Base-by-base conservation (phyloP, 2,329 filamentous ascomycete genomes). In the Trichophyton simii region DNA sequence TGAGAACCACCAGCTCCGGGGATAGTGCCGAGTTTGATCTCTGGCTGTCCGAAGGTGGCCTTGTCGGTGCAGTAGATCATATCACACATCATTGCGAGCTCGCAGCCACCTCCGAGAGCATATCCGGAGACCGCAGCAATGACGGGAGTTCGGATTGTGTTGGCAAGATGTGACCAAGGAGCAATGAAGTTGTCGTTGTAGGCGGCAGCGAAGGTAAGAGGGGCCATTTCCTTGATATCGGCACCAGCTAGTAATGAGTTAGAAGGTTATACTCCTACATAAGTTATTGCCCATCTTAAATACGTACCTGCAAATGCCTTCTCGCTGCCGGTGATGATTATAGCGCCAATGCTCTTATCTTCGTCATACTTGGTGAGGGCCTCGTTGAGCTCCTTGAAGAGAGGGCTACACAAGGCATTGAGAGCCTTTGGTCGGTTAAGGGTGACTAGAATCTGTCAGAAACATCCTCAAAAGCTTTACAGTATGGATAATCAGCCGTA, bases 191-290 rank as follows among this genome's bases (percentile, higher is more conserved):
- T 89, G 67, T 80, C 84, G 57, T 84, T 88, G 78, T 96, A 97
- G 44, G 94, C 92, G 66, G 87, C 80, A 65, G 88, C 83, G 77
- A 99, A 99, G 61, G 87, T 91, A 44, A 96, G 84, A 63, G 90
- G 86, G 34, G 90, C 88, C 94, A 99, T 99, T 77, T 99, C 94
- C 77, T 97, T 97, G 79, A 99, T 99, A 76, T 99, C 94, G 64
- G 94, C 94, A 59, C 94, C 94, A 52, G 94, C 92, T 72, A 69
- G 60, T 42, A 52, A 34, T 50, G 44, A 63, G 62, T 41, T 50
- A 57, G 46, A 15, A 9, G n/a, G 38, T 57, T n/a, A 6, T 57
- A 41, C 13, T 3, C 38, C 18, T 38, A 57, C 25, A 28, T 41
- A 41, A 31, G 50, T 7, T 44, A 25, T 58, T 6, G 4, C 13